Conservation (phyloP, 2,329 filamentous ascomycete genomes). For the Phialophora macrospora region DNA sequence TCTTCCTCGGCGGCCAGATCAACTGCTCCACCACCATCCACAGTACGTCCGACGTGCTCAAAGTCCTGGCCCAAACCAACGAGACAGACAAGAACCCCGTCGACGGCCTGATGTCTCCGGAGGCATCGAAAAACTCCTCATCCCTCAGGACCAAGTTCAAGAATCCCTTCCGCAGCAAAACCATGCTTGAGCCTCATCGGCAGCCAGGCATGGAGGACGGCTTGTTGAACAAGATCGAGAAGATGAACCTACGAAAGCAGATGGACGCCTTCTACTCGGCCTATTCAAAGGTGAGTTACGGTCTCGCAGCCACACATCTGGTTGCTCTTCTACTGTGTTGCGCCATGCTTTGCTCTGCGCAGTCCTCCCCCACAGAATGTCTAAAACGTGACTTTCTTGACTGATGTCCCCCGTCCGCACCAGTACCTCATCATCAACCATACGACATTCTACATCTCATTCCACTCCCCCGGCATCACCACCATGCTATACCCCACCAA, state of each 20-base stretch:
- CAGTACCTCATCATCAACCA: conserved; percentile 50
- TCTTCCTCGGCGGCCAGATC: conserved; percentile 63
- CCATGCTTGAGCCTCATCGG: conserved; percentile 28
- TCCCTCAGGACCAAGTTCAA: conserved; percentile 43
- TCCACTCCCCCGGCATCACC: conserved; percentile 55
- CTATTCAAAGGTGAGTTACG: conserved; percentile 49
- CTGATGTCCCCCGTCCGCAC: neutral
- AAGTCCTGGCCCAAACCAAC: conserved; percentile 50
- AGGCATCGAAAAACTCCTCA: conserved; percentile 37
- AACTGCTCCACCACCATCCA: conserved; percentile 62
- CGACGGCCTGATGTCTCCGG: conserved; percentile 3
- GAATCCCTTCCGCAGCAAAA: conserved; percentile 43
- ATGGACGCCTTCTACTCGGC: conserved; percentile 52
- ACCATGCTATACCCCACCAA: conserved; percentile 49
- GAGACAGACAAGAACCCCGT: conserved; percentile 36
- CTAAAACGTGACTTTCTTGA: neutral
- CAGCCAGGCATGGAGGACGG: conserved; percentile 51
- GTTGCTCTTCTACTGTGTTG: neutral
- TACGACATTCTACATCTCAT: conserved; percentile 51
- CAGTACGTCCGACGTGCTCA: conserved; percentile 57
- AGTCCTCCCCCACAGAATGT: no score
- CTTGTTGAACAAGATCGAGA: conserved; percentile 46
- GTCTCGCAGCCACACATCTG: neutral
- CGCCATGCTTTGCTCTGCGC: neutral
- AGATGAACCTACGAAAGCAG: conserved; percentile 46